A percentile compares a stretch with the other conserved stretches of the same genome.
phyloP scores from a whole-genome alignment of 2,329 filamentous ascomycete species.

The Ceratocystis destructans region DNA sequence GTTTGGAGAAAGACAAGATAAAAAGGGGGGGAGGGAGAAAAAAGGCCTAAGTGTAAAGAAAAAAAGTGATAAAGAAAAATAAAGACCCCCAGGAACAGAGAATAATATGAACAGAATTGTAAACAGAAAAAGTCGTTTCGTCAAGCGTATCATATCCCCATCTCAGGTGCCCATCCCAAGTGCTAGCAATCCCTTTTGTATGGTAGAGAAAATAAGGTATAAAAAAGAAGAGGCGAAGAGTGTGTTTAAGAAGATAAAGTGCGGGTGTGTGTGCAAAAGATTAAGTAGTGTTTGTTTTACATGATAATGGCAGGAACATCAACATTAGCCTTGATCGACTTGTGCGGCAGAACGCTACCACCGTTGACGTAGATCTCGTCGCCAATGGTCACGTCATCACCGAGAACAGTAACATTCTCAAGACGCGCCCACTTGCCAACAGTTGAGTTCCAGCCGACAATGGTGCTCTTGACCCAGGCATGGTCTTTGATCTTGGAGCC shows the following conservation, averaged over 20 bases:
- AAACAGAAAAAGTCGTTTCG: constrained; percentile 15
- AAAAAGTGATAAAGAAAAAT: constrained; percentile 14
- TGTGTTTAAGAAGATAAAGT: constrained; percentile 15
- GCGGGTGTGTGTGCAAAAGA: constrained; percentile 5
- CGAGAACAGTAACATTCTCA: constrained; percentile 95
- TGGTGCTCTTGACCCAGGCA: constrained; percentile 96
- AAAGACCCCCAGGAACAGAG: constrained; percentile 11
- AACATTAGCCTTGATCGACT: constrained; percentile 97
- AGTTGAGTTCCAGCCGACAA: constrained; percentile 95
- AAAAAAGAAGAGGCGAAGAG: constrained; percentile 14
- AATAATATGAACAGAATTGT: constrained; percentile 18
- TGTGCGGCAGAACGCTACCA: constrained; percentile 87
- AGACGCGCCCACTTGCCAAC: constrained; percentile 91
- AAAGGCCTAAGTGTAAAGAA: constrained; percentile 9
- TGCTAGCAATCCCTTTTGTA: constrained; percentile 16
- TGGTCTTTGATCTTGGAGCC: constrained; percentile 96
- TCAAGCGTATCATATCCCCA: constrained; percentile 16
- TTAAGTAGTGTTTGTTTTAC: constrained; percentile 29
- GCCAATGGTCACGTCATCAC: constrained; percentile 93
- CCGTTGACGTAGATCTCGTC: constrained; percentile 99
- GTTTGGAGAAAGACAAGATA: not conserved
- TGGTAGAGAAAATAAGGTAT: constrained; percentile 4
- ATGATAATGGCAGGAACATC: constrained; percentile 62
- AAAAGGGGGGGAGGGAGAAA: not conserved
- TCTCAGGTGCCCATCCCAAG: constrained; percentile 18